These are phyloP conservation scores for Fusarium tricinctum DNA, from an alignment of 2,329 filamentous ascomycete species.

Conservation along the genomic window DNA sequence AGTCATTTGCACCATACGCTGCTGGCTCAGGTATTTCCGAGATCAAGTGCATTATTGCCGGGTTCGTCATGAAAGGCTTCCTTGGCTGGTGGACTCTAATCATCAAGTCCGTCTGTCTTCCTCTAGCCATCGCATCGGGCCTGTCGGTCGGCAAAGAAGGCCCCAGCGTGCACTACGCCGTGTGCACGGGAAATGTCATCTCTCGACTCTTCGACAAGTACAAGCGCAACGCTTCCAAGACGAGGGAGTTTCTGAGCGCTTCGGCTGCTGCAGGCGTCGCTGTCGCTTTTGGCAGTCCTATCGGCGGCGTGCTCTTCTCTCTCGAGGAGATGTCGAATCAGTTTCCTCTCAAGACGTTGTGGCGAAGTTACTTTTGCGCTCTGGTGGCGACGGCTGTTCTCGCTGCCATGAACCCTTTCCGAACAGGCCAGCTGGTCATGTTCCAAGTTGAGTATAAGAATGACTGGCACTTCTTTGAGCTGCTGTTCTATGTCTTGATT, in stretches of 20 bases:
- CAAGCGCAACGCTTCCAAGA: constrained; percentile 90
- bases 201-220: constrained; percentile 95
- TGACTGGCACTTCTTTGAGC: constrained; percentile 97
- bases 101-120: constrained; percentile 93
- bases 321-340: constrained; percentile 98
- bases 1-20: constrained; percentile 93
- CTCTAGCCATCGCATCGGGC: constrained; percentile 92
- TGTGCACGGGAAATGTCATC: constrained; percentile 97
- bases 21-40: constrained; percentile 97
- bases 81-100: constrained; percentile 90
- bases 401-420: constrained; percentile 96
- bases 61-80: constrained; percentile 99
- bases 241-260: constrained; percentile 92
- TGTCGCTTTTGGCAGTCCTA: constrained; percentile 96
- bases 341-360: constrained; percentile 96
- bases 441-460: constrained; percentile 97
- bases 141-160: constrained; percentile 97
- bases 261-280: constrained; percentile 95
- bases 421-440: constrained; percentile 98
- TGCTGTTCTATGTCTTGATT: constrained; percentile 91
- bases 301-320: constrained; percentile 95
- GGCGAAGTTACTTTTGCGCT: constrained; percentile 98
- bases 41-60: constrained; percentile 99
- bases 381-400: constrained; percentile 93
- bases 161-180: constrained; percentile 98